Percentiles rank a stretch among this genome's conserved stretches.
These are phyloP conservation scores for Helotiales sp. DNA, from an alignment of 2,329 filamentous ascomycete genomes.

Conservation along the genomic window DNA sequence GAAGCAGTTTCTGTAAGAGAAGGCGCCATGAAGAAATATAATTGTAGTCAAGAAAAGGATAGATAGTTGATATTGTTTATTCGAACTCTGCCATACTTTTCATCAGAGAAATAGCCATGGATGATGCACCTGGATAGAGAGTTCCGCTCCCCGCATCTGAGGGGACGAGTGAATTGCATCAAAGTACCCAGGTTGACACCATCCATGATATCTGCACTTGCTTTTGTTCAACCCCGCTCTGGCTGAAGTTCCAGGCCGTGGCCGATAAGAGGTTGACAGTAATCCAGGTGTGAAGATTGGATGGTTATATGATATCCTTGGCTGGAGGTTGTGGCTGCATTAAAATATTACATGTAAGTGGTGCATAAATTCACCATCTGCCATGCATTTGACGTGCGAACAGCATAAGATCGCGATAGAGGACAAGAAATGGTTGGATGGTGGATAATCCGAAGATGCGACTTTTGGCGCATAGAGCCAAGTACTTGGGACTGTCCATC, in stretches of 20 bases:
- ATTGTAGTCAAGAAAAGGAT: not conserved
- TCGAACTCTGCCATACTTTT: not conserved
- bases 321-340: not conserved
- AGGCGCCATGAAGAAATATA: conserved; percentile 23
- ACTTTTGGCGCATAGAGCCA: too few relatives aligned
- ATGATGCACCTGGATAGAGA: not conserved
- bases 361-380: not conserved
- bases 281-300: not conserved
- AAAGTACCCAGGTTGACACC: conserved; percentile 13
- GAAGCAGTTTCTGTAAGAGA: conserved; percentile 28
- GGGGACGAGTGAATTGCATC: conserved; percentile 9
- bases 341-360: not conserved
- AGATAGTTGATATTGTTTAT: not conserved
- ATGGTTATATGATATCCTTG: not conserved
- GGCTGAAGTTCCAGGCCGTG: not conserved
- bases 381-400: conserved; percentile 1
- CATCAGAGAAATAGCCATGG: not conserved
- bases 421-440: too few relatives aligned
- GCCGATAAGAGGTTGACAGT: not conserved
- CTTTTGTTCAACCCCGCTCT: not conserved
- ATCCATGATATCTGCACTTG: conserved; percentile 2
- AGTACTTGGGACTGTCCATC: too few relatives aligned
- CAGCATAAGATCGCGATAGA: not conserved
- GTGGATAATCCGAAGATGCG: too few relatives aligned
- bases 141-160: not conserved